Base-by-base conservation (phyloP, 139 green algal genomes). In the Tetratostichococcus sp. region DNA sequence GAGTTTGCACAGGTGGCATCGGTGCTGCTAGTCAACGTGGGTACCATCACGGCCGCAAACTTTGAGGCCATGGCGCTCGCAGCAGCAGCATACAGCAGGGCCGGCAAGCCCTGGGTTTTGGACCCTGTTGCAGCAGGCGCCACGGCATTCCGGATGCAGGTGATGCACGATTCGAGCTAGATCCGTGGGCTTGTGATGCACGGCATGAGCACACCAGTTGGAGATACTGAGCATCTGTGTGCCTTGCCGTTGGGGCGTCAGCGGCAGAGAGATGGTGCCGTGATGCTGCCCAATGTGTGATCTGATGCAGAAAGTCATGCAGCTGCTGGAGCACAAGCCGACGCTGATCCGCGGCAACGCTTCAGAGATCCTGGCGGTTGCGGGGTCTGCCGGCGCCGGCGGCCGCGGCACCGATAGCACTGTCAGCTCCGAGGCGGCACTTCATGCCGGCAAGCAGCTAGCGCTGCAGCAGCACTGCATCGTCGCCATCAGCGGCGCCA, bases 121-220 rank as follows among this genome's bases (percentile, higher is more conserved):
- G 91, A 97, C 79, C 91, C 90, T 17, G 91, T 97, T 3, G 91
- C 82, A 1, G 90, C 86, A 62, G 90, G 90, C 11, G 88, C 91
- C 67, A 96, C 91, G 8, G 70, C 82, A 19, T 87, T 85, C 72
- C 85, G 90, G 62, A 90, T 85, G 6, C 28, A 77, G 75, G 79
- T 78, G 30, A n/a, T 35, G 58, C n/a, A n/a, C n/a, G n/a, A n/a
- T n/a, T n/a, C n/a, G n/a, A n/a, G n/a, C n/a, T n/a, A n/a, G n/a
- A n/a, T n/a, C n/a, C n/a, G n/a, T n/a, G n/a, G n/a, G n/a, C n/a
- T n/a, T n/a, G n/a, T n/a, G n/a, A n/a, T n/a, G n/a, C n/a, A n/a
- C n/a, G n/a, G n/a, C n/a, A n/a, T n/a, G n/a, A n/a, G n/a, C n/a
- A n/a, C n/a, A n/a, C n/a, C n/a, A n/a, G n/a, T n/a, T n/a, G 23